phyloP scores from a whole-genome alignment of 177 flowering plant genomes.

The Vitis hybrid region DNA sequence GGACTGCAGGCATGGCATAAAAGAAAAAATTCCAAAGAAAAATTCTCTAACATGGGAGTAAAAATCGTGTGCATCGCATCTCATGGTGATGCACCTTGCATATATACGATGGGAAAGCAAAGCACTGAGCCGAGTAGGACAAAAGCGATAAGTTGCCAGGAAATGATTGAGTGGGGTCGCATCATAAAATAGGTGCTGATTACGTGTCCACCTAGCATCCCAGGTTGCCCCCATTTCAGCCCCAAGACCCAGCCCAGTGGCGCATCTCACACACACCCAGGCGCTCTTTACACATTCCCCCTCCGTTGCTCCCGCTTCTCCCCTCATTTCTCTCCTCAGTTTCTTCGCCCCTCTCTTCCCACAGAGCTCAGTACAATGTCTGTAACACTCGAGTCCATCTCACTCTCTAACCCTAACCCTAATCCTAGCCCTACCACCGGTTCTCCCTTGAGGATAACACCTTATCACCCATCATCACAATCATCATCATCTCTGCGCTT shows the following conservation, averaged over 20 bases:
- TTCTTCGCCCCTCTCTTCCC: background rate
- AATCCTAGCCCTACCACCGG: conserved; percentile 12
- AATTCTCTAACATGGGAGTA: no score
- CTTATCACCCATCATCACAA: conserved; percentile 1
- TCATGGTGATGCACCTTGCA: no score
- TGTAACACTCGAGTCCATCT: conserved; percentile 20
- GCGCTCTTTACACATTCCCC: background rate
- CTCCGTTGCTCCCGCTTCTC: background rate
- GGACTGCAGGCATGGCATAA: no score
- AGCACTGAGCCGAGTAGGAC: no score
- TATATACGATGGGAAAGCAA: no score
- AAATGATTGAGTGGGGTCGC: conserved; percentile 7
- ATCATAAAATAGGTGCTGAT: background rate
- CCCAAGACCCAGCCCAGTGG: no score
- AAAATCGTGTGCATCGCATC: no score
- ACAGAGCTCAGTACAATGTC: conserved; percentile 17
- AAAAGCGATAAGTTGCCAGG: no score
- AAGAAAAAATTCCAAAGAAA: no score
- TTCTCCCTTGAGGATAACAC: conserved; percentile 1
- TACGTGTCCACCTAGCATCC: background rate
- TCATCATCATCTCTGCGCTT: conserved; percentile 18
- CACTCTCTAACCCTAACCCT: conserved; percentile 31
- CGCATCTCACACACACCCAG: background rate
- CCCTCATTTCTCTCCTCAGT: background rate
- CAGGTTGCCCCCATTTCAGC: background rate